Evolutionary conservation across 2,329 filamentous ascomycete species (phyloP).

Genomic region (Dothistroma pini): DNA sequence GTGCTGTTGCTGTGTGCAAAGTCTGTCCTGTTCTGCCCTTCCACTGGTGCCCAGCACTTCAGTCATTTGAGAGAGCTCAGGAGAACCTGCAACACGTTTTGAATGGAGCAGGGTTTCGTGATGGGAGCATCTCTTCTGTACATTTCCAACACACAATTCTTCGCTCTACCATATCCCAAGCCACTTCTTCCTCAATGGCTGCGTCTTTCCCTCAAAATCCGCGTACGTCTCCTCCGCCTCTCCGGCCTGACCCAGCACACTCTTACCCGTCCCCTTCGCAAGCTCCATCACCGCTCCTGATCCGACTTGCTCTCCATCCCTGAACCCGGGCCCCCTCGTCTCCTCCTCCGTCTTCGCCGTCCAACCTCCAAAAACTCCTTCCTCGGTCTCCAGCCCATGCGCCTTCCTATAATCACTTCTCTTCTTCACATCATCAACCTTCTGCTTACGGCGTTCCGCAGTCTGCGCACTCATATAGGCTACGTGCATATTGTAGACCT

Average conservation of each 20-base stretch:
- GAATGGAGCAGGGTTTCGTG: no score
- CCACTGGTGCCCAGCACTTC: no score
- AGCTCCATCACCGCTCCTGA: slow-evolving; percentile 2
- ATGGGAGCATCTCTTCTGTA: background rate
- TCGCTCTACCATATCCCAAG: slow-evolving; percentile 68
- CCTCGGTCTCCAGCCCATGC: slow-evolving; percentile 68
- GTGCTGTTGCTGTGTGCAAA: no score
- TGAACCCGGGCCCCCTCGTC: slow-evolving; percentile 32
- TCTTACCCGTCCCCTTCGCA: slow-evolving; percentile 26
- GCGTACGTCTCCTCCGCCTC: slow-evolving; percentile 37
- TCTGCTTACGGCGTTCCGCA: slow-evolving; percentile 66
- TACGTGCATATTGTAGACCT: slow-evolving; percentile 74
- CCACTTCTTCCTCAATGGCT: slow-evolving; percentile 68
- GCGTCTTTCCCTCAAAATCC: slow-evolving; percentile 45
- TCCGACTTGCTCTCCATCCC: slow-evolving; percentile 33
- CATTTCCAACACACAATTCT: background rate
- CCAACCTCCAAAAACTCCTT: slow-evolving; percentile 50
- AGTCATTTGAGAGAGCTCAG: no score
- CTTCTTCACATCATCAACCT: slow-evolving; percentile 84
- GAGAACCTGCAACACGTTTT: no score
- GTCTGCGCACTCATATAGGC: slow-evolving; percentile 66
- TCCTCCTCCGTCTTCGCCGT: slow-evolving; percentile 38
- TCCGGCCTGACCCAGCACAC: slow-evolving; percentile 32
- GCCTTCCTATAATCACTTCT: slow-evolving; percentile 78
- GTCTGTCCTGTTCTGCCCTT: no score